phyloP scores from a whole-genome alignment of 2,329 filamentous ascomycete species.

The Dendrostoma leiphaemia region DNA sequence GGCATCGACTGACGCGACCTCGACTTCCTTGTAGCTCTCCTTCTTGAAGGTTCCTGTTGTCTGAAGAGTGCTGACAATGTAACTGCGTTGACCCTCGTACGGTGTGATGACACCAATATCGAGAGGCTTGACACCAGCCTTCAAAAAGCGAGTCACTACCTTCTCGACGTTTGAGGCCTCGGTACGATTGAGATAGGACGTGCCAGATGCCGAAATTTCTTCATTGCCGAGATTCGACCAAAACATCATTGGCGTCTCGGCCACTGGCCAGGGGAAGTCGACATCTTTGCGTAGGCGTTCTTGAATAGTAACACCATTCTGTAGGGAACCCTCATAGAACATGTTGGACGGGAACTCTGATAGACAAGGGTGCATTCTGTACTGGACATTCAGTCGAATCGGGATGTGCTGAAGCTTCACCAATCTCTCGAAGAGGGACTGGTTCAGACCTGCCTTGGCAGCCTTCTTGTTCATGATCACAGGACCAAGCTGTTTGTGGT shows the following conservation, averaged over 20 bases:
- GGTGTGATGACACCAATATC: constrained; percentile 98
- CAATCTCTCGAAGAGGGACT: constrained; percentile 96
- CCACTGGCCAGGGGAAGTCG: constrained; percentile 96
- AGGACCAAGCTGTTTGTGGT: constrained; percentile 95
- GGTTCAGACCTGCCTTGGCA: constrained; percentile 93
- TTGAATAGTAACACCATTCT: constrained; percentile 91
- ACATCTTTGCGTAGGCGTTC: constrained; percentile 88
- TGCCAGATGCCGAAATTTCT: constrained; percentile 96
- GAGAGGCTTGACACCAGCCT: constrained; percentile 88
- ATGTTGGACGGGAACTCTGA: constrained; percentile 98
- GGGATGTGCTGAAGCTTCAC: constrained; percentile 88
- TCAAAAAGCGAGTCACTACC: constrained; percentile 97
- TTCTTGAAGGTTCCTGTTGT: constrained; percentile 97
- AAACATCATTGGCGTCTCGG: constrained; percentile 98
- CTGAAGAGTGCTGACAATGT: constrained; percentile 99
- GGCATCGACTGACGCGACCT: constrained; percentile 96
- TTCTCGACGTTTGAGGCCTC: constrained; percentile 98
- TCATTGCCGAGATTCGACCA: constrained; percentile 98
- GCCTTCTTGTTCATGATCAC: constrained; percentile 99
- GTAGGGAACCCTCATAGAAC: constrained; percentile 97
- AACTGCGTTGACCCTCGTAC: constrained; percentile 97
- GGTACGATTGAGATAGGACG: constrained; percentile 95
- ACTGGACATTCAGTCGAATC: constrained; percentile 93
- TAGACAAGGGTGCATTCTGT: constrained; percentile 97
- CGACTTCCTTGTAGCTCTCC: constrained; percentile 96